These are phyloP conservation scores for Entomortierella parvispora DNA, from an alignment of 192 early-diverging fungal genomes.

Conservation along the genomic window DNA sequence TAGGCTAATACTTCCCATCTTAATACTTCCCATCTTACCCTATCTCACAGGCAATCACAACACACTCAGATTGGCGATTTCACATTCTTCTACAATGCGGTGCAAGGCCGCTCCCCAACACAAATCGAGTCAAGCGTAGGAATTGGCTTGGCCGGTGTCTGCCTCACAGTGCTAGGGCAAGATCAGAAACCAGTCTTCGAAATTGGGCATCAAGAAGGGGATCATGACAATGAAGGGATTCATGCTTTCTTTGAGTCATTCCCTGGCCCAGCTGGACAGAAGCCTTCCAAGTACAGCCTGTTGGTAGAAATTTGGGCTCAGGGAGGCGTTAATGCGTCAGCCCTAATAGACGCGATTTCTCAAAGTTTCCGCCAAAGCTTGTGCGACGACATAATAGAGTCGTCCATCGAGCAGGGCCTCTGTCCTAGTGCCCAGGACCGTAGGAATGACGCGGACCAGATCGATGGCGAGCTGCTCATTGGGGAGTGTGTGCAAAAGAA, in stretches of 20 bases:
- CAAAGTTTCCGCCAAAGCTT: constrained; percentile 62
- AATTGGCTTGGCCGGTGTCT: constrained; percentile 65
- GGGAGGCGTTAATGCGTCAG: constrained; percentile 50
- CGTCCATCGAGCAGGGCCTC: constrained; percentile 51
- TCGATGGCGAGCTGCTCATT: constrained; percentile 30
- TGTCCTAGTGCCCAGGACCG: constrained; percentile 36
- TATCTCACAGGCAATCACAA: constrained; percentile 11
- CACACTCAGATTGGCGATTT: constrained; percentile 55
- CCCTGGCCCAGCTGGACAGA: constrained; percentile 15
- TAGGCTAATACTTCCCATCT: background rate
- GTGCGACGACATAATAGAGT: constrained; percentile 67
- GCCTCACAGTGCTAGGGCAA: constrained; percentile 54
- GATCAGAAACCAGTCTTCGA: constrained; percentile 52
- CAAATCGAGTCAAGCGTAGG: constrained; percentile 58
- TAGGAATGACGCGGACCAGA: constrained; percentile 14
- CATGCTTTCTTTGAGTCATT: constrained; percentile 35
- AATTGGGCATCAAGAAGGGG: constrained; percentile 45
- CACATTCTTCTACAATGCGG: constrained; percentile 65
- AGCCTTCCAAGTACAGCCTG: constrained; percentile 46
- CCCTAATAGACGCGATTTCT: constrained; percentile 52
- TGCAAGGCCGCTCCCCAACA: constrained; percentile 39
- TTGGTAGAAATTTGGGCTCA: constrained; percentile 64
- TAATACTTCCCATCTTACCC: background rate
- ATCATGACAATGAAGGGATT: constrained; percentile 37
- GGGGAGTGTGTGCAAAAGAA: constrained; percentile 50